Conservation (phyloP, 2,329 filamentous ascomycete genomes). For the Cladosporium sp. region DNA sequence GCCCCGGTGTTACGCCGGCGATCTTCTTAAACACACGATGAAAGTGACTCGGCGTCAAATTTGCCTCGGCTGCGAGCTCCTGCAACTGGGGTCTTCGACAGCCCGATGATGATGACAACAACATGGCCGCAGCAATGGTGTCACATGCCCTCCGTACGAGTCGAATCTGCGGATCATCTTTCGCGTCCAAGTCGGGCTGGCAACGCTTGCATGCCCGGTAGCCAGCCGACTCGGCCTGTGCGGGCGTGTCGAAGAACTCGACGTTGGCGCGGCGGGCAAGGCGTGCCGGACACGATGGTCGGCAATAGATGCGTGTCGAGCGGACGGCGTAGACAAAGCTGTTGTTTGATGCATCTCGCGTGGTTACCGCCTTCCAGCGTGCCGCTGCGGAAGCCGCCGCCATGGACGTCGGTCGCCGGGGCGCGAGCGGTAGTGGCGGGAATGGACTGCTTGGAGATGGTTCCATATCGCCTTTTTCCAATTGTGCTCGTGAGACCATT, state of each 20-base stretch:
- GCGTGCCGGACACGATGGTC: constrained; percentile 55
- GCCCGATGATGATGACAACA: too few species aligned
- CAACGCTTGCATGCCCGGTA: constrained; percentile 56
- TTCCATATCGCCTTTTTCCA: too few species aligned
- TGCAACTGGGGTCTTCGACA: too few species aligned
- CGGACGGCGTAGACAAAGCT: constrained; percentile 51
- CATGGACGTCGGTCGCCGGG: too few species aligned
- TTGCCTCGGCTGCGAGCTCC: too few species aligned
- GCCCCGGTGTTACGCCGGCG: background rate
- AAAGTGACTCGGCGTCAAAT: background rate
- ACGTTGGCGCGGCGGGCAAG: constrained; percentile 52
- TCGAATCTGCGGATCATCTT: too few species aligned
- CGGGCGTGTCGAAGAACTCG: constrained; percentile 45
- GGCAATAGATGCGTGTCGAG: constrained; percentile 54
- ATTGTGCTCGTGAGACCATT: too few species aligned
- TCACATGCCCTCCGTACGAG: too few species aligned
- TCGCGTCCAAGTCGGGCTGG: constrained; percentile 30
- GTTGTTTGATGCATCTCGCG: constrained; percentile 10
- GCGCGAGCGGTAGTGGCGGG: too few species aligned
- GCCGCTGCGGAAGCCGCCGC: too few species aligned
- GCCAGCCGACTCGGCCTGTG: constrained; percentile 43
- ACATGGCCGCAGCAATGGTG: too few species aligned
- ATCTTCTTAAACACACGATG: background rate
- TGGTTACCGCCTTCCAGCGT: background rate
- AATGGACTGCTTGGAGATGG: too few species aligned